Evolutionary conservation across 805 yeast species (phyloP).

Genomic region (Ogataea naganishii): DNA sequence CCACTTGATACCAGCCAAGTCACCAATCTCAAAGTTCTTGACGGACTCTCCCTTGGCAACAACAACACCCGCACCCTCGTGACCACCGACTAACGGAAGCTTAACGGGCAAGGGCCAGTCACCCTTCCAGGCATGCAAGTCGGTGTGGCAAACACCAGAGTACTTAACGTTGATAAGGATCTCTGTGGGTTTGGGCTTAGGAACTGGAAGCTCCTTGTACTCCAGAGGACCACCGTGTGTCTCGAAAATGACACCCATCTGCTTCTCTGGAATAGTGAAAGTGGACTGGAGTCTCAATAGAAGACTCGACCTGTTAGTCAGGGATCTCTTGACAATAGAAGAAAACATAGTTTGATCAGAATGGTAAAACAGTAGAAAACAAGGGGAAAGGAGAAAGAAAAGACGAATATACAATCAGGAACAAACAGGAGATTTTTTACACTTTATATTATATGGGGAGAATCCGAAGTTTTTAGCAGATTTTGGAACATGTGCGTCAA

Average conservation of each 20-base stretch:
- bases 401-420: background rate
- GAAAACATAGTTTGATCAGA: conserved; percentile 11
- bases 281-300: conserved; percentile 16
- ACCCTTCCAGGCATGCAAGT: conserved; percentile 89
- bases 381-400: conserved; percentile 1
- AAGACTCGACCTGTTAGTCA: conserved; percentile 10
- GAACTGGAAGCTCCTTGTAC: conserved; percentile 73
- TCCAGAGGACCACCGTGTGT: conserved; percentile 53
- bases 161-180: conserved; percentile 73
- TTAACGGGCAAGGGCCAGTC: conserved; percentile 81
- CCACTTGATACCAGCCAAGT: conserved; percentile 81
- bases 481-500: too few relatives aligned
- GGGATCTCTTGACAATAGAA: conserved; percentile 9
- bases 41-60: conserved; percentile 70
- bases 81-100: conserved; percentile 79
- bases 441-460: too few relatives aligned
- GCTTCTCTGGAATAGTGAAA: conserved; percentile 60
- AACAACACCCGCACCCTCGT: conserved; percentile 84
- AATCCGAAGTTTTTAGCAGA: too few relatives aligned
- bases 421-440: background rate
- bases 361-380: background rate
- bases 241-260: conserved; percentile 66
- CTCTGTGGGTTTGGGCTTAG: conserved; percentile 70
- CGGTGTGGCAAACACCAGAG: conserved; percentile 93
- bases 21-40: conserved; percentile 66